phyloP scores from a whole-genome alignment of 345 rosid genomes.

The Clarkia xantiana region DNA sequence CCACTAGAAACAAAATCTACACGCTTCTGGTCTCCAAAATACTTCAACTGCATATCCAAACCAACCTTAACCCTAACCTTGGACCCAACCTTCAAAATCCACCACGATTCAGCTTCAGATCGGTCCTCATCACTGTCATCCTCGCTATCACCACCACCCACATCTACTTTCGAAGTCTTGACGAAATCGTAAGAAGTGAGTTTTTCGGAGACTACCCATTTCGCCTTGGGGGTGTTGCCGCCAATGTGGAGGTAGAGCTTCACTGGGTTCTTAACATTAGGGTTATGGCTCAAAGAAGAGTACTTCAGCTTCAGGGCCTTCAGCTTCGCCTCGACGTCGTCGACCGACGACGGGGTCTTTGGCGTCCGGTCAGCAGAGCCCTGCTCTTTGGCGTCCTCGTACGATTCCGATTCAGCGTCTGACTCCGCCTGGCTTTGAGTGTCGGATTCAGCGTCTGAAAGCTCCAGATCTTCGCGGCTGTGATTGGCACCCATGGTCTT shows the following conservation, averaged over 20 bases:
- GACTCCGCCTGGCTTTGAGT: slow-evolving; percentile 5
- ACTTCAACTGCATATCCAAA: slow-evolving; percentile 52
- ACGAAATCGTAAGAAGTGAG: slow-evolving; percentile 10
- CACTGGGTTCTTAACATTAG: slow-evolving; percentile 18
- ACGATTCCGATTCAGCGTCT: slow-evolving; percentile 7
- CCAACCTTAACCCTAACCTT: slow-evolving; percentile 21
- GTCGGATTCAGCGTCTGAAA: slow-evolving; percentile 12
- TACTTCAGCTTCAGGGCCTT: slow-evolving; percentile 15
- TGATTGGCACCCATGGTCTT: slow-evolving; percentile 8
- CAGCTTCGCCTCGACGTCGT: slow-evolving; percentile 15
- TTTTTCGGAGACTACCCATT: slow-evolving; percentile 27
- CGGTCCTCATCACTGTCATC: slow-evolving; percentile 13
- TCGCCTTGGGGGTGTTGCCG: slow-evolving; percentile 36
- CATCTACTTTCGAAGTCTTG: background rate
- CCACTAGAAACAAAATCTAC: slow-evolving; percentile 81
- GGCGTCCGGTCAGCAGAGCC: slow-evolving; percentile 7
- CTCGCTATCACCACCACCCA: slow-evolving; percentile 10
- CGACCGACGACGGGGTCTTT: slow-evolving; percentile 9
- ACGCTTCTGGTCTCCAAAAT: slow-evolving; percentile 62
- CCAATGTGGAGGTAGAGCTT: slow-evolving; percentile 35
- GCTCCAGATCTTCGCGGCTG: slow-evolving; percentile 13
- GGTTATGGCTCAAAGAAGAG: slow-evolving; percentile 9
- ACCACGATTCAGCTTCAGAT: slow-evolving; percentile 17
- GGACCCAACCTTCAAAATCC: slow-evolving; percentile 27
- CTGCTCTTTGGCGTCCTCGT: slow-evolving; percentile 7